phyloP scores from a whole-genome alignment of 768 basidiomycete species.

The Rossbeevera mucosa region DNA sequence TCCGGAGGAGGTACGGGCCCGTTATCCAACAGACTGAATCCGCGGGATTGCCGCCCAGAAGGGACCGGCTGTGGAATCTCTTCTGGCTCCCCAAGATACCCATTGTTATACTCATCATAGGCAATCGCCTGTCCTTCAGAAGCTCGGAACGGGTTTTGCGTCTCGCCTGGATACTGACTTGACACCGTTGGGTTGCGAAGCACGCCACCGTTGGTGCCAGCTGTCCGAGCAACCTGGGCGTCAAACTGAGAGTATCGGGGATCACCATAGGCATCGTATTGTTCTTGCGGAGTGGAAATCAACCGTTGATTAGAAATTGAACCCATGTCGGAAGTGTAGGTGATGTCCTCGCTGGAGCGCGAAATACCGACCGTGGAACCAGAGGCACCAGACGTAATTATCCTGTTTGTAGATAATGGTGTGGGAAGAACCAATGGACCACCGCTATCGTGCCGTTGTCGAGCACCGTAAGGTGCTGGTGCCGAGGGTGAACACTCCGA shows the following conservation, averaged over 20 bases:
- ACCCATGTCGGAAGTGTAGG: conserved; percentile 32
- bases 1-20: conserved; percentile 80
- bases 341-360: conserved; percentile 42
- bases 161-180: conserved; percentile 42
- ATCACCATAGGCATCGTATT: conserved; percentile 29
- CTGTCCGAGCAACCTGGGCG: conserved; percentile 37
- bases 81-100: conserved; percentile 35
- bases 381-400: conserved; percentile 40
- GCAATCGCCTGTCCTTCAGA: conserved; percentile 39
- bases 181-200: conserved; percentile 37
- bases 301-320: conserved; percentile 43
- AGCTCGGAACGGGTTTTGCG: conserved; percentile 55
- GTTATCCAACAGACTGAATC: conserved; percentile 74
- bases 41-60: conserved; percentile 39
- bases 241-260: conserved; percentile 34
- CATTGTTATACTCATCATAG: conserved; percentile 35
- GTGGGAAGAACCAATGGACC: conserved; percentile 71
- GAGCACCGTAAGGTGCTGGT: conserved; percentile 33
- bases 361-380: conserved; percentile 40
- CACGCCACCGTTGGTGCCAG: conserved; percentile 34
- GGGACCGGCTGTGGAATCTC: conserved; percentile 23
- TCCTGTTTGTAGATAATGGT: conserved; percentile 60
- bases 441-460: conserved; percentile 65
- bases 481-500: conserved; percentile 46
- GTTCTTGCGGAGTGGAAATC: conserved; percentile 33